These are phyloP conservation scores for Lumnitzera racemosa DNA, from an alignment of 345 rosid genomes.

Conservation along the genomic window DNA sequence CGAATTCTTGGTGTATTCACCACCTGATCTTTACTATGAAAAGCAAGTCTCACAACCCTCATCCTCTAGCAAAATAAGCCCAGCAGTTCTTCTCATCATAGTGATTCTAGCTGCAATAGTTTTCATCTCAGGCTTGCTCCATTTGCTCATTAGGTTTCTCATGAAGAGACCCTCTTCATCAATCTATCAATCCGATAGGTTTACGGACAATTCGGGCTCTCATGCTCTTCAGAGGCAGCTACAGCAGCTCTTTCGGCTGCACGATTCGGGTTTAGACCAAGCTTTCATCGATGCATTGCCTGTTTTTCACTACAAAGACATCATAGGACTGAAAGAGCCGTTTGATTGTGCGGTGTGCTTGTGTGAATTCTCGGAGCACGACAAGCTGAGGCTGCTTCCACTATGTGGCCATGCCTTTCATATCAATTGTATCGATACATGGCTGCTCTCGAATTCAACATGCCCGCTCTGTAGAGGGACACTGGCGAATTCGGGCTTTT, in stretches of 20 bases:
- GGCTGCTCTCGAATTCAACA: conserved; percentile 80
- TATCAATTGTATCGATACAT: conserved; percentile 55
- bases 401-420: conserved; percentile 70
- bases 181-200: conserved; percentile 33
- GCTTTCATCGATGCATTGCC: conserved; percentile 60
- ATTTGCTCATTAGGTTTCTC: conserved; percentile 49
- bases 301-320: conserved; percentile 49
- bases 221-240: conserved; percentile 55
- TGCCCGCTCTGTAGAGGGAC: conserved; percentile 68
- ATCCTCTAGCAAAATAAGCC: conserved; percentile 31
- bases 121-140: conserved; percentile 52
- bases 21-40: conserved; percentile 18
- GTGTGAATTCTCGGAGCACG: conserved; percentile 43
- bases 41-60: conserved; percentile 24
- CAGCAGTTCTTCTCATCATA: conserved; percentile 40
- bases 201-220: conserved; percentile 32
- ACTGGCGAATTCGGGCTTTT: conserved; percentile 23
- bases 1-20: conserved; percentile 19
- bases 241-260: conserved; percentile 59
- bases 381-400: conserved; percentile 64
- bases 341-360: conserved; percentile 80
- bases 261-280: conserved; percentile 74
- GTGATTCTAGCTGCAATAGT: conserved; percentile 42
- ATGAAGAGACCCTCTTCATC: conserved; percentile 30
- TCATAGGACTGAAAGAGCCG: conserved; percentile 56